Percentiles rank a stretch among this genome's conserved stretches.
phyloP scores from a whole-genome alignment of 2,329 filamentous ascomycete genomes.

The Alternaria ventricosa region DNA sequence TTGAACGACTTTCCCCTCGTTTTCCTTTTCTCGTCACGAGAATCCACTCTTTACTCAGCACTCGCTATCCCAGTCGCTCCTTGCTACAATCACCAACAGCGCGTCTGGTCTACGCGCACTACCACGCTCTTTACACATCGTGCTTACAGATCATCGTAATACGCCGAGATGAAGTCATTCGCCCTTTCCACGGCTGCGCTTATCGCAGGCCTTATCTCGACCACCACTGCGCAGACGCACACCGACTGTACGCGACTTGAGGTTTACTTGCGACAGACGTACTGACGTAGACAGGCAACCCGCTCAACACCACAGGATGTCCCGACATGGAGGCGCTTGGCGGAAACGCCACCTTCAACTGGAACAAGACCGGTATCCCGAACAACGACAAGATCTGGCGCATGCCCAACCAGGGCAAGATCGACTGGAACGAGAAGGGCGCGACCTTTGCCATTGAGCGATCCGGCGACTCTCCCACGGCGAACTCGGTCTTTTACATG shows the following conservation, averaged over 20 bases:
- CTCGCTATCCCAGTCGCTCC: constrained; percentile 27
- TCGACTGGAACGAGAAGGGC: constrained; percentile 68
- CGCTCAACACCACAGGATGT: constrained; percentile 71
- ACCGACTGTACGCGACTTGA: constrained; percentile 60
- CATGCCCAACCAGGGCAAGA: constrained; percentile 69
- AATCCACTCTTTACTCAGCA: constrained; percentile 37
- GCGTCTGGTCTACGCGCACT: constrained; percentile 47
- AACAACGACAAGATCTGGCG: constrained; percentile 59
- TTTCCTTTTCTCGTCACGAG: constrained; percentile 27
- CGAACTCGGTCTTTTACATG: constrained; percentile 67
- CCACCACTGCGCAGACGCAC: constrained; percentile 72
- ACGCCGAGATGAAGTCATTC: constrained; percentile 38
- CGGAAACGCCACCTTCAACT: constrained; percentile 59
- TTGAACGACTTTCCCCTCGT: constrained; percentile 19
- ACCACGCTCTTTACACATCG: constrained; percentile 37
- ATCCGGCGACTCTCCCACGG: constrained; percentile 76
- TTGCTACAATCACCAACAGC: constrained; percentile 25
- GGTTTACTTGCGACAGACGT: not conserved
- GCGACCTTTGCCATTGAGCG: constrained; percentile 75
- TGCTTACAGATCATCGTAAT: constrained; percentile 4
- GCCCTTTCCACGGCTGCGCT: constrained; percentile 46
- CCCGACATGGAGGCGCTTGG: constrained; percentile 74
- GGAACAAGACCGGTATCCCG: constrained; percentile 59
- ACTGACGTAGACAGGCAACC: constrained; percentile 62
- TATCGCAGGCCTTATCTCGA: constrained; percentile 48